Evolutionary conservation across 345 rosid genomes (phyloP), one percentile per base, ranked within the genome.

Genomic region (Orychophragmus violaceus): DNA sequence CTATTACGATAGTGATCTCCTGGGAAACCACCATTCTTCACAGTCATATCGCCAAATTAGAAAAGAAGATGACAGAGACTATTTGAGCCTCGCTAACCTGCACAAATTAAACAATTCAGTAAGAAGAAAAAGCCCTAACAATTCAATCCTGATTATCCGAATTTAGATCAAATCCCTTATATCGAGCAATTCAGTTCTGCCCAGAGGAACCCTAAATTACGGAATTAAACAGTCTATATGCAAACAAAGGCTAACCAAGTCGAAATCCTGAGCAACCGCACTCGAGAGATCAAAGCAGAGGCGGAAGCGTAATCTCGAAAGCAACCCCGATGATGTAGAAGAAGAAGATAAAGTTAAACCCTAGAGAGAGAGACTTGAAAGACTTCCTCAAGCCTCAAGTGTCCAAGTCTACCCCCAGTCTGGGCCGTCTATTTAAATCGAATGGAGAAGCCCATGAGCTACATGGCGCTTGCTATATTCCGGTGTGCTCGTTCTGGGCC

Each of bases 11-110:
- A 13, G 50, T 46, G 37, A 50, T 58, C 74, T 50, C 42, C 60
- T 8, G 53, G 74, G 44, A 69, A 60, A 28, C 51, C 61, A 37
- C 66, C 60, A 23, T 69, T 39, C 60, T 59, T 60, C 60, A 69
- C 66, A n/a, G 74, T 69, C 74, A 69, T 60, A 8, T 60, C 61
- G 55, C 12, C 37, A 18, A 44, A 62, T 39, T 29, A 29, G 6
- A 29, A 29, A 29, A 29, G 8, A 29, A 29, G n/a, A n/a, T n/a
- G 33, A 29, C 33, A 29, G 33, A 29, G 33, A 5, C 39, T 9
- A 35, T 29, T 5, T 11, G 12, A 35, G 11, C 39, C 39, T n/a
- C n/a, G n/a, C 22, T 17, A 2, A 0, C 25, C 35, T 57, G 46
- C 56, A 45, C 36, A 41, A 1, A 29, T 29, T 7, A 0, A 29